Evolutionary conservation across 2,329 filamentous ascomycete species (phyloP).

Genomic region (Apiospora saccharicola): DNA sequence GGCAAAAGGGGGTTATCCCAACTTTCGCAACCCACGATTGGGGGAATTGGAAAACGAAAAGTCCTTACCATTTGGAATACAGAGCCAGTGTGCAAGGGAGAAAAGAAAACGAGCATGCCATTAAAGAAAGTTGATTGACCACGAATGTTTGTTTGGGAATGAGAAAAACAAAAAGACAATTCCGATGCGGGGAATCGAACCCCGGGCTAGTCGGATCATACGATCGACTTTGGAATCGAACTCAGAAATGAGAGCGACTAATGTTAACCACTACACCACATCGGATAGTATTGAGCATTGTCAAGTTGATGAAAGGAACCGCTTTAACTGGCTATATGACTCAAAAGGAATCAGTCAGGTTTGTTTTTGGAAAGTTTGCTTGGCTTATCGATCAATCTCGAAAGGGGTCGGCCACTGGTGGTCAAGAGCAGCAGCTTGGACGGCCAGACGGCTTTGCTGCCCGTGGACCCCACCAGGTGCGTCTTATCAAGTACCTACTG

Average conservation of each 20-base stretch:
- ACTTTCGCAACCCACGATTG: too few relatives aligned
- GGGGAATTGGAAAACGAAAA: too few relatives aligned
- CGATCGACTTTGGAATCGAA: conserved; percentile 37
- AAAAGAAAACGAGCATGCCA: neutral
- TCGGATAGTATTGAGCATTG: too few relatives aligned
- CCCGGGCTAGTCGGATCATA: conserved; percentile 36
- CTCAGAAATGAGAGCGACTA: conserved; percentile 42
- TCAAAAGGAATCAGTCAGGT: neutral
- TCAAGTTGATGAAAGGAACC: neutral
- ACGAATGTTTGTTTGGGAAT: too few relatives aligned
- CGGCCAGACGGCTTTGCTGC: neutral
- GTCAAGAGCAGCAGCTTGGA: neutral
- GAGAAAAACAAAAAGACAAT: conserved; percentile 22
- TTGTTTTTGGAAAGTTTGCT: neutral
- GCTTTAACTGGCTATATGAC: neutral
- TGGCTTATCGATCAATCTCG: neutral
- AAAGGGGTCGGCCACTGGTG: neutral
- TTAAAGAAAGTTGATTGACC: neutral
- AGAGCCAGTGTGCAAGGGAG: neutral
- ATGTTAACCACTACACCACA: conserved; percentile 46
- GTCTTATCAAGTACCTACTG: neutral
- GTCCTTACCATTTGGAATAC: too few relatives aligned
- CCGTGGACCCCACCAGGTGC: neutral
- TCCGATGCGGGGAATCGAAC: conserved; percentile 42
- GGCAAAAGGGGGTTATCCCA: too few relatives aligned